phyloP scores from a whole-genome alignment of 108 stramenopile genomes.

The Skeletonema tropicum region DNA sequence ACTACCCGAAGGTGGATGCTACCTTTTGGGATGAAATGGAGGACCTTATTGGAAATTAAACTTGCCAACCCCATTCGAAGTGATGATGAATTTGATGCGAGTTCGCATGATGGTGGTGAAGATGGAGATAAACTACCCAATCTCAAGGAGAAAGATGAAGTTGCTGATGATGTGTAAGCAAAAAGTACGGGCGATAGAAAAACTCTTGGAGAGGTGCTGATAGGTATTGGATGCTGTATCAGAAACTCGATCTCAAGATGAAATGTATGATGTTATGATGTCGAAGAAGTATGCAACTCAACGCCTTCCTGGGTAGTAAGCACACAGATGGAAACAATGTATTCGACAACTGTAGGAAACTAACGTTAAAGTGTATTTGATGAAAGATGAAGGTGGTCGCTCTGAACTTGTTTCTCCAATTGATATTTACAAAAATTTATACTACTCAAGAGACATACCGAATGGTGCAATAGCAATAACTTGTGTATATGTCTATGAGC shows the following conservation, averaged over 20 bases:
- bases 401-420: not conserved
- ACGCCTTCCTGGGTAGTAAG: not conserved
- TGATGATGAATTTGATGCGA: slow-evolving; percentile 3
- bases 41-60: slow-evolving; percentile 16
- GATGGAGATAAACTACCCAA: not conserved
- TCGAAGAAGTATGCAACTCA: not conserved
- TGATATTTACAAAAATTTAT: not conserved
- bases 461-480: not conserved
- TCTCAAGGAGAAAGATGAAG: not conserved
- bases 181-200: not conserved
- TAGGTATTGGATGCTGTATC: not conserved
- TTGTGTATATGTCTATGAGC: not conserved
- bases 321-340: not conserved
- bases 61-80: slow-evolving; percentile 8
- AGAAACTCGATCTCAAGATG: not conserved
- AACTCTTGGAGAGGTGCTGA: not conserved
- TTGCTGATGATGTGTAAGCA: not conserved
- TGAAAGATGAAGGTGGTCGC: not conserved
- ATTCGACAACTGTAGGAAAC: not conserved
- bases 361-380: not conserved
- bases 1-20: not conserved
- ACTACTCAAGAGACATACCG: not conserved
- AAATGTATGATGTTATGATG: not conserved
- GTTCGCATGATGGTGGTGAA: not conserved
- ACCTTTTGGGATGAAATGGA: slow-evolving; percentile 31